Conservation (phyloP, 441 rosid species). For the Arabidopsis lyrata region DNA sequence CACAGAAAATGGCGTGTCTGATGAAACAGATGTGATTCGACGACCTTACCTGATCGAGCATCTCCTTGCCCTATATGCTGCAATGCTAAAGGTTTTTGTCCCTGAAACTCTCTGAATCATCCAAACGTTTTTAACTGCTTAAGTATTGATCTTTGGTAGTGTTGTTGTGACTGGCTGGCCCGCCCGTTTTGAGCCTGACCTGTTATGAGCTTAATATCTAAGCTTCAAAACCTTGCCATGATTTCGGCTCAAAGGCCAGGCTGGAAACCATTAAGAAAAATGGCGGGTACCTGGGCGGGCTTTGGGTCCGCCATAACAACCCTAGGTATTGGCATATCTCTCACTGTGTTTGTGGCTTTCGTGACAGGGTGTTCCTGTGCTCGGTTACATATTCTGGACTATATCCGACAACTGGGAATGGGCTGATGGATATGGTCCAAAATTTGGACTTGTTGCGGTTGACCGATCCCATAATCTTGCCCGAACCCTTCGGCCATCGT, state of each 20-base stretch:
- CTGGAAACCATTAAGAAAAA: background rate
- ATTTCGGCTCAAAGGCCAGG: background rate
- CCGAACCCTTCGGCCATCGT: conserved; percentile 82
- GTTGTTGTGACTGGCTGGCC: conserved; percentile 15
- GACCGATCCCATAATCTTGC: conserved; percentile 81
- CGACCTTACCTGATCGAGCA: conserved; percentile 91
- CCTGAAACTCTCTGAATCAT: conserved; percentile 40
- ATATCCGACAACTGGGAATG: conserved; percentile 98
- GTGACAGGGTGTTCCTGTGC: conserved; percentile 78
- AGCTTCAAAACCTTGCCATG: background rate
- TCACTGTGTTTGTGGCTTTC: conserved; percentile 41
- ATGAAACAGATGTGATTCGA: conserved; percentile 88
- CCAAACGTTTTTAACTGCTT: conserved; percentile 5
- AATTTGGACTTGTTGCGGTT: conserved; percentile 95
- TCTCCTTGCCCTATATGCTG: conserved; percentile 87
- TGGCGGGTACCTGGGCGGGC: background rate
- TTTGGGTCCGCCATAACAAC: conserved; percentile 14
- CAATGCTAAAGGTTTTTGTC: conserved; percentile 69
- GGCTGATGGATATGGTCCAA: conserved; percentile 99
- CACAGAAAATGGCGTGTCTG: conserved; percentile 91
- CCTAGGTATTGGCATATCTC: conserved; percentile 25
- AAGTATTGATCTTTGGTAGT: conserved; percentile 13
- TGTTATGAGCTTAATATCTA: conserved; percentile 8
- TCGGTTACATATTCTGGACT: conserved; percentile 96
- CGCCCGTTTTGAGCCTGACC: conserved; percentile 1